Conservation (phyloP, 1,284 basidiomycete species). For the Agaricales sp. region DNA sequence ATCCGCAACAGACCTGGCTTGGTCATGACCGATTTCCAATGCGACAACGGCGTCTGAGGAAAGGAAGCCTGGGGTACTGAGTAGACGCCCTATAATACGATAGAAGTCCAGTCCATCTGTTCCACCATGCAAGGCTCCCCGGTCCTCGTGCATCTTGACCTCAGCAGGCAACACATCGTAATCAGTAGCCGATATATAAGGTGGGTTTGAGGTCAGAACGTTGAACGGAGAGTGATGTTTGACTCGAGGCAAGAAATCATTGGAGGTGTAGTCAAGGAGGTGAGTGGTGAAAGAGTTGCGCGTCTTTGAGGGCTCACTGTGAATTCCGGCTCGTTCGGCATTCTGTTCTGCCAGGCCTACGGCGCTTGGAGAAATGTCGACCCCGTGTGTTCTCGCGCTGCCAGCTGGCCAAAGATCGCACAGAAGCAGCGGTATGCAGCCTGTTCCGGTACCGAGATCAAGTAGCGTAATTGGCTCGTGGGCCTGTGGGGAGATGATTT, state of each 20-base stretch:
- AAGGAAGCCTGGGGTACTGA: conserved; percentile 38
- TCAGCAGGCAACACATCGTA: conserved; percentile 54
- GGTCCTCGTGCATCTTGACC: conserved; percentile 75
- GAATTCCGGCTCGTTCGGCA: neutral
- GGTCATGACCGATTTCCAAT: conserved; percentile 72
- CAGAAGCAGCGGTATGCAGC: conserved; percentile 79
- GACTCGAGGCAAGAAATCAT: conserved; percentile 22
- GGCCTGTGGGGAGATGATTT: conserved; percentile 27
- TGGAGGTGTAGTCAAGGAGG: conserved; percentile 35
- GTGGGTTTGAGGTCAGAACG: conserved; percentile 87
- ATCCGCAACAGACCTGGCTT: conserved; percentile 50
- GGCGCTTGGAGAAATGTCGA: conserved; percentile 67
- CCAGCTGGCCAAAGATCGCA: conserved; percentile 49
- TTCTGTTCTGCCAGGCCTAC: conserved; percentile 21
- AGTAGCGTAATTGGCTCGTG: conserved; percentile 43
- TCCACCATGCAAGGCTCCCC: conserved; percentile 72
- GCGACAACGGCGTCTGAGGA: conserved; percentile 45
- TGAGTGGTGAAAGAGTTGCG: conserved; percentile 38
- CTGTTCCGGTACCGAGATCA: conserved; percentile 87
- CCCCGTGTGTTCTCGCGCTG: conserved; percentile 43
- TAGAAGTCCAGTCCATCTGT: conserved; percentile 72
- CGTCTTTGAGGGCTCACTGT: conserved; percentile 8
- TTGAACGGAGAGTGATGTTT: conserved; percentile 46
- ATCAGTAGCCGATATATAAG: conserved; percentile 70
- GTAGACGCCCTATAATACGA: conserved; percentile 52